Percentiles rank a stretch among this genome's conserved stretches.
phyloP scores from a whole-genome alignment of 495 filamentous ascomycete species.

The Recurvomyces mirabilis region DNA sequence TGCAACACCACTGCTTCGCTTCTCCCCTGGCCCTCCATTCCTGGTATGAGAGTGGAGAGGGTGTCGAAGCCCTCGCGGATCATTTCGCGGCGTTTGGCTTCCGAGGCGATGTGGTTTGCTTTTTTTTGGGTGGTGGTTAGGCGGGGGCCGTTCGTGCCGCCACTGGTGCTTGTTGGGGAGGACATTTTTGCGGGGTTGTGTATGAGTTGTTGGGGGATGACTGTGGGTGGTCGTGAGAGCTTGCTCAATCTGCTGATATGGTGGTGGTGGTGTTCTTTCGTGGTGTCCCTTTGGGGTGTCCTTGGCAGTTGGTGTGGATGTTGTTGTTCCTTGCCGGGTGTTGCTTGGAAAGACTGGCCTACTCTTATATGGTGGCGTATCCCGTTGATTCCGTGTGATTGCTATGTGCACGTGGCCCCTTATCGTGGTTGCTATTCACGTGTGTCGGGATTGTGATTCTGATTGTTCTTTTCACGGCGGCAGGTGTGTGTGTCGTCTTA shows the following conservation, averaged over 20 bases:
- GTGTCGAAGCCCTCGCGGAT: slow-evolving; percentile 83
- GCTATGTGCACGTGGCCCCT: no score
- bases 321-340: no score
- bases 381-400: no score
- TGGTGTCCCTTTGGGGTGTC: no score
- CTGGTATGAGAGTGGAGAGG: slow-evolving; percentile 72
- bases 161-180: no score
- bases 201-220: background rate
- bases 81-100: slow-evolving; percentile 77
- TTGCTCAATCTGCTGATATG: no score
- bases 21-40: slow-evolving; percentile 67
- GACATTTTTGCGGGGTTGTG: background rate
- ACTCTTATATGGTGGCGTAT: no score
- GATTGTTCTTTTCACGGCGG: background rate
- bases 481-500: background rate
- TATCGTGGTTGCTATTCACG: background rate
- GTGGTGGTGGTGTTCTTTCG: no score
- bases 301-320: no score
- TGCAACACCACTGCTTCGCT: slow-evolving; percentile 76
- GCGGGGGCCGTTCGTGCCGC: slow-evolving; percentile 34
- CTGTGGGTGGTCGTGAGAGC: background rate
- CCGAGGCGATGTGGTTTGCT: slow-evolving; percentile 78
- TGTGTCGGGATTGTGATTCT: background rate
- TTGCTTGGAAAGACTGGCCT: no score
- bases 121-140: slow-evolving; percentile 67